phyloP scores from a whole-genome alignment of 305 asterid species.

The Rubia peregrina region DNA sequence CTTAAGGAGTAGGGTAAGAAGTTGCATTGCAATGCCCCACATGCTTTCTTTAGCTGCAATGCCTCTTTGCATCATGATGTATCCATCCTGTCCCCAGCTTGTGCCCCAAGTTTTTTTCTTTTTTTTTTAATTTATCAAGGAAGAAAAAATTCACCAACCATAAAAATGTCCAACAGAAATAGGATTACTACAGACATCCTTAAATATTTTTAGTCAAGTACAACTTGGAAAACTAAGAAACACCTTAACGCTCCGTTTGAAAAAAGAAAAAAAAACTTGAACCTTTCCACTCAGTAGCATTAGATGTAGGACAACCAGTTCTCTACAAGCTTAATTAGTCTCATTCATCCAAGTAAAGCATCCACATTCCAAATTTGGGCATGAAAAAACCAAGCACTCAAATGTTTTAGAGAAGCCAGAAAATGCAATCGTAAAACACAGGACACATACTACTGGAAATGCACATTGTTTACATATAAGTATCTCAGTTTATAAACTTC shows the following conservation, averaged over 20 bases:
- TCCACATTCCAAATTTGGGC: background rate
- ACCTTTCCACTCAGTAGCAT: background rate
- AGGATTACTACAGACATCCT: background rate
- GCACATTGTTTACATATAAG: background rate
- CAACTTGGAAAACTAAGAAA: background rate
- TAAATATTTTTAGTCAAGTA: background rate
- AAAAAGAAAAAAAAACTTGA: background rate
- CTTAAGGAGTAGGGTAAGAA: conserved; percentile 23
- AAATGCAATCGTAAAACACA: background rate
- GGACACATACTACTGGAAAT: background rate
- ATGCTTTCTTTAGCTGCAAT: conserved; percentile 28
- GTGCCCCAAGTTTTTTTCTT: conserved; percentile 32
- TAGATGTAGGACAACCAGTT: background rate
- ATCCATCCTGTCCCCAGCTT: conserved; percentile 34
- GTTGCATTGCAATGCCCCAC: conserved; percentile 37
- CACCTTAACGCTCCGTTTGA: too few relatives aligned
- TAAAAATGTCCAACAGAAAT: background rate
- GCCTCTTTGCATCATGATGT: conserved; percentile 28
- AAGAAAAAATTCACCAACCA: too few relatives aligned
- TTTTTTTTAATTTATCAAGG: too few relatives aligned
- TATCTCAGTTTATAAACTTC: background rate
- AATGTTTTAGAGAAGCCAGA: background rate
- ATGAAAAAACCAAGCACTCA: conserved; percentile 8
- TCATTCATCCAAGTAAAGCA: background rate
- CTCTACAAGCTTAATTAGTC: background rate